Evolutionary conservation across 768 basidiomycete species (phyloP).

Genomic region (Tubosaeta brunneosetosa): DNA sequence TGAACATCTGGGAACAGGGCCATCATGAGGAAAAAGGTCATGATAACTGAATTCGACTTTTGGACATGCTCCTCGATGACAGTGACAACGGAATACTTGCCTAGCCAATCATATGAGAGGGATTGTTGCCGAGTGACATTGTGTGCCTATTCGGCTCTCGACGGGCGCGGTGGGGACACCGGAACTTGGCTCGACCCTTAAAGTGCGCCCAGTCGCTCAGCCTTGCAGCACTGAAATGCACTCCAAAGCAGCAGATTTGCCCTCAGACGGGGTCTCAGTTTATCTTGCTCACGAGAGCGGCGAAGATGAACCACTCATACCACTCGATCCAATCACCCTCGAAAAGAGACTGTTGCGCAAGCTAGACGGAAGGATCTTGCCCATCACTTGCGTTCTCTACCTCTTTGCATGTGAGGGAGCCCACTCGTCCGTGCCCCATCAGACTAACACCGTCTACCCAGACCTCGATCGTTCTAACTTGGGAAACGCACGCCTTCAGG

Average conservation of each 20-base stretch:
- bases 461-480: conserved; percentile 73
- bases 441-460: conserved; percentile 6
- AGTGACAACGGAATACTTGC: too few species aligned
- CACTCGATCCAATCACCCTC: conserved; percentile 24
- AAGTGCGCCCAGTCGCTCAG: background rate
- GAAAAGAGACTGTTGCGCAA: conserved; percentile 58
- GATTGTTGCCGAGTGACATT: background rate
- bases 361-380: conserved; percentile 63
- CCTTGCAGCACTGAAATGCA: conserved; percentile 9
- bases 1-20: conserved; percentile 6
- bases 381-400: conserved; percentile 69
- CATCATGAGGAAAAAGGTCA: conserved; percentile 11
- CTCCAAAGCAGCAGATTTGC: conserved; percentile 11
- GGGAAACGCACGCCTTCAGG: conserved; percentile 75
- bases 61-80: background rate
- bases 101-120: background rate
- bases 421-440: background rate
- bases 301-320: conserved; percentile 20
- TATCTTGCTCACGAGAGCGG: background rate
- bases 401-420: conserved; percentile 62
- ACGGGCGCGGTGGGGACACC: background rate
- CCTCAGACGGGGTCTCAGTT: conserved; percentile 4
- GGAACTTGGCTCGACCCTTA: background rate
- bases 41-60: conserved; percentile 20
- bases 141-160: background rate